Percentiles rank a stretch among this genome's conserved stretches.
These are phyloP conservation scores for Candida chauliodis DNA, from an alignment of 805 yeast species.

Conservation along the genomic window DNA sequence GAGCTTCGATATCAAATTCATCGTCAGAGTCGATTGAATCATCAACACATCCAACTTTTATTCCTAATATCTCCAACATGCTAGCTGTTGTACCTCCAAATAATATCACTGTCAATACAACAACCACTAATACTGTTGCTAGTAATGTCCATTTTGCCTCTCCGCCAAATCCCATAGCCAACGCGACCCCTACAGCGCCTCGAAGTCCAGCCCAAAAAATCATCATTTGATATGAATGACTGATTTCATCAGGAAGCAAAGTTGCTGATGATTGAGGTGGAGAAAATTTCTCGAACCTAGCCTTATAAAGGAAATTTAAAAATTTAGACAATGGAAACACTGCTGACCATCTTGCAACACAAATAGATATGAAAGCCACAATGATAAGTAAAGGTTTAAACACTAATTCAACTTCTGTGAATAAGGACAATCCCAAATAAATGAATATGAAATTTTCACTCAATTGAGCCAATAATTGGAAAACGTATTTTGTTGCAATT, in stretches of 20 bases:
- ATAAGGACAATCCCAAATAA: constrained; percentile 87
- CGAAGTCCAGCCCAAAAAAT: constrained; percentile 98
- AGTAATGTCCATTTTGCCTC: constrained; percentile 82
- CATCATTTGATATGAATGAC: constrained; percentile 96
- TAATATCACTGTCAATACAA: constrained; percentile 89
- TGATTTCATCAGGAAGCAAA: constrained; percentile 77
- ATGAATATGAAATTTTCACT: constrained; percentile 96
- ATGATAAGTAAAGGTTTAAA: constrained; percentile 92
- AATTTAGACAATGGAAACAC: constrained; percentile 89
- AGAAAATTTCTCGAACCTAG: constrained; percentile 46
- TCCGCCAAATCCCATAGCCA: constrained; percentile 96
- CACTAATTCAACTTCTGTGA: constrained; percentile 93
- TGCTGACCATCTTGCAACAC: constrained; percentile 95
- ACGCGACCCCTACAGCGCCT: constrained; percentile 99
- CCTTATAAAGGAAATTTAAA: constrained; percentile 72
- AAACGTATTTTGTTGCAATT: constrained; percentile 90
- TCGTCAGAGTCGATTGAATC: constrained; percentile 78
- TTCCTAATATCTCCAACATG: constrained; percentile 92
- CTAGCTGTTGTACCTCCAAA: constrained; percentile 99
- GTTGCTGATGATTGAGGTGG: constrained; percentile 23
- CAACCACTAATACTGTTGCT: constrained; percentile 96
- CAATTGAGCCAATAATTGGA: constrained; percentile 89
- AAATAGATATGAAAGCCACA: constrained; percentile 83
- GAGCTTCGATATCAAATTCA: constrained; percentile 89
- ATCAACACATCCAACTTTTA: constrained; percentile 84